Conservation (phyloP, 2,329 filamentous ascomycete species). For the Xylaria sp. region DNA sequence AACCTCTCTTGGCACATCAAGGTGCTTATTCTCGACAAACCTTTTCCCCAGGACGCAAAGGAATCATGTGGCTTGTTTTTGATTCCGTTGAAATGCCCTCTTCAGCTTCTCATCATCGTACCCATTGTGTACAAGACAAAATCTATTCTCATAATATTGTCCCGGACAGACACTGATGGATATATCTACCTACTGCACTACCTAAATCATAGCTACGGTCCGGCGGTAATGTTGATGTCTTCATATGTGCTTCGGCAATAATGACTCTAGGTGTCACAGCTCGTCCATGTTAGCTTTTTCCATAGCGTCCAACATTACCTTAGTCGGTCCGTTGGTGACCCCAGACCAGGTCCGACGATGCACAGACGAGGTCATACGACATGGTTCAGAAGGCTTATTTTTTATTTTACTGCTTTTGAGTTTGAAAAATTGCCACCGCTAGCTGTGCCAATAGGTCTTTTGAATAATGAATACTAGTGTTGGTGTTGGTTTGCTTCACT, state of each 20-base stretch:
- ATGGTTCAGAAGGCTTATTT: background rate
- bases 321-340: slow-evolving; percentile 2
- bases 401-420: slow-evolving; percentile 13
- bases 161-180: background rate
- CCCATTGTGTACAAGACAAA: background rate
- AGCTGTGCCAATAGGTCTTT: no score
- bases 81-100: background rate
- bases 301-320: slow-evolving; percentile 8
- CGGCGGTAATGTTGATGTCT: background rate
- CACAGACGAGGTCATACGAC: slow-evolving; percentile 14
- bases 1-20: slow-evolving; percentile 4
- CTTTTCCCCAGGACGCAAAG: background rate
- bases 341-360: background rate
- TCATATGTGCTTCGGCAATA: background rate
- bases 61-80: background rate
- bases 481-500: background rate
- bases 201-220: background rate
- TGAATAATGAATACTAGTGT: background rate
- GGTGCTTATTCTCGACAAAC: background rate
- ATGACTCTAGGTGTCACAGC: background rate
- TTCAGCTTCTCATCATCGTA: background rate
- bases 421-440: background rate
- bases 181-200: background rate
- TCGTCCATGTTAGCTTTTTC: slow-evolving; percentile 9
- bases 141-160: background rate